Evolutionary conservation across 768 basidiomycete species (phyloP).

Genomic region (Cubamyces lactineus): DNA sequence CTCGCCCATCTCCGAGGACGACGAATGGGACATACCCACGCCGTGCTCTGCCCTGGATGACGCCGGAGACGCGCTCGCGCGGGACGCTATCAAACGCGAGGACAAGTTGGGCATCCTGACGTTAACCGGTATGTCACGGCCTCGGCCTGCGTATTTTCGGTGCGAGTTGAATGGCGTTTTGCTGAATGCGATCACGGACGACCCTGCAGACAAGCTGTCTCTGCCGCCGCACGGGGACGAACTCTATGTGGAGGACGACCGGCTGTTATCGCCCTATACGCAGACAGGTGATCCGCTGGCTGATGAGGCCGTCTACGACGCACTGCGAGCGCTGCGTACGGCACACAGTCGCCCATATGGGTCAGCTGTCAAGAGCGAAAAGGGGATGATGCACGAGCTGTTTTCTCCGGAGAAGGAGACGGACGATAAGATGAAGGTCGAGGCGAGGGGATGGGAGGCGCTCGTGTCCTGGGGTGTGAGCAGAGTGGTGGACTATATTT

Average conservation of each 20-base stretch:
- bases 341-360: conserved; percentile 35
- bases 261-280: conserved; percentile 41
- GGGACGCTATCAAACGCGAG: conserved; percentile 43
- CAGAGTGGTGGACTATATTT: conserved; percentile 26
- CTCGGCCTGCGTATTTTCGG: background rate
- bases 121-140: conserved; percentile 42
- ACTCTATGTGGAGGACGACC: conserved; percentile 23
- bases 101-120: conserved; percentile 56
- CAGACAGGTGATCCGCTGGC: conserved; percentile 41
- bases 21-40: conserved; percentile 28
- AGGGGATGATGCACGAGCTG: conserved; percentile 19
- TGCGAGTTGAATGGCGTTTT: conserved; percentile 1
- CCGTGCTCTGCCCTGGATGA: conserved; percentile 36
- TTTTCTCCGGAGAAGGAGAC: conserved; percentile 24
- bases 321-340: conserved; percentile 37
- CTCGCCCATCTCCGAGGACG: conserved; percentile 27
- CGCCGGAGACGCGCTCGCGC: conserved; percentile 40
- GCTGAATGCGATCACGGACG: conserved; percentile 2
- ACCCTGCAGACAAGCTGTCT: conserved; percentile 21
- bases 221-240: conserved; percentile 20
- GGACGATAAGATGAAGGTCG: conserved; percentile 25
- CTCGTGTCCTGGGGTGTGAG: conserved; percentile 30
- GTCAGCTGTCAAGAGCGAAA: conserved; percentile 25
- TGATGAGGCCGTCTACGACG: conserved; percentile 41
- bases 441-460: conserved; percentile 24